These are phyloP conservation scores for Plenodomus lindquistii DNA, from an alignment of 2,329 filamentous ascomycete genomes.

Conservation along the genomic window DNA sequence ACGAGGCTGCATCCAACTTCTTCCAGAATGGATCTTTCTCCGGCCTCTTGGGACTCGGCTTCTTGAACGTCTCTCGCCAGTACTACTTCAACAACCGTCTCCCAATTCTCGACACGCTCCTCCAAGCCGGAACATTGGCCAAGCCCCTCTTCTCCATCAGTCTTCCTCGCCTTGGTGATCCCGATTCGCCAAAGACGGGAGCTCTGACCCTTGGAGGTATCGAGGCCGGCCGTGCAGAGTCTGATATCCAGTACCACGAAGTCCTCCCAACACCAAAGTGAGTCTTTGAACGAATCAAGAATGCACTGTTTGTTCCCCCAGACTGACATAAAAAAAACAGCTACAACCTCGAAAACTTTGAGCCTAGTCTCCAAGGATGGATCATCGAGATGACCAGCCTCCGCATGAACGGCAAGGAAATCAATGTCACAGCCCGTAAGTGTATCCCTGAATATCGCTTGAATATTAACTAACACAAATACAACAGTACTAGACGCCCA, in stretches of 20 bases:
- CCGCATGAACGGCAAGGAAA: no score
- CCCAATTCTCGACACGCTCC: not conserved
- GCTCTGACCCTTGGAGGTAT: slow-evolving; percentile 1
- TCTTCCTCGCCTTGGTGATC: not conserved
- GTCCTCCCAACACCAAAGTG: not conserved
- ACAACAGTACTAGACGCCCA: no score
- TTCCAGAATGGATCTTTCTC: slow-evolving; percentile 2
- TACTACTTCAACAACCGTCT: not conserved
- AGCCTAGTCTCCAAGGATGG: not conserved
- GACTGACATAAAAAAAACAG: not conserved
- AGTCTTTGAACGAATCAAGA: not conserved
- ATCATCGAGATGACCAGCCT: no score
- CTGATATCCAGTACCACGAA: not conserved
- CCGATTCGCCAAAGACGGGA: not conserved
- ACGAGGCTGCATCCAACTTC: not conserved
- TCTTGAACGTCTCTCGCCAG: not conserved
- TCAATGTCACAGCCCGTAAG: no score
- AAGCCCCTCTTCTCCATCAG: not conserved
- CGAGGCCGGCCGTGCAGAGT: not conserved
- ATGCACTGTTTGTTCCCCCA: not conserved
- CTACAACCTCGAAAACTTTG: not conserved
- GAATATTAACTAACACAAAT: no score
- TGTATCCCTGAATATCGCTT: no score
- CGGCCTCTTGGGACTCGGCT: not conserved
- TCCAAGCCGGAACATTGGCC: not conserved